Evolutionary conservation across 768 basidiomycete genomes (phyloP).

Genomic region (Russula compacta): DNA sequence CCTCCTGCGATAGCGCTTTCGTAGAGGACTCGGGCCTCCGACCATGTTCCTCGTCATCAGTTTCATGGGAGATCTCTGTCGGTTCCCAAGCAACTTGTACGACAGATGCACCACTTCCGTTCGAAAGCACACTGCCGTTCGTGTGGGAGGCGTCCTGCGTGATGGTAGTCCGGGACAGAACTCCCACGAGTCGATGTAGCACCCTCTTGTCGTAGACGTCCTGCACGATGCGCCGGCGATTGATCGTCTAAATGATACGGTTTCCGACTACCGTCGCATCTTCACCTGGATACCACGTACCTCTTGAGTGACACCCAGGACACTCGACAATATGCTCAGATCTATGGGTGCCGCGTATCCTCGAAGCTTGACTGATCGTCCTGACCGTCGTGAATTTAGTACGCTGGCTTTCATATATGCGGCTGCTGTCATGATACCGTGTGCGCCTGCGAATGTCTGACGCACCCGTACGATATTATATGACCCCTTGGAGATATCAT

Average conservation of each 20-base stretch:
- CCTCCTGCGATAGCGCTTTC: background rate
- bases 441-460: constrained; percentile 75
- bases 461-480: constrained; percentile 77
- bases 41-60: constrained; percentile 21
- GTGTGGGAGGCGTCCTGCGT: background rate
- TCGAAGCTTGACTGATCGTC: constrained; percentile 39
- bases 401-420: constrained; percentile 58
- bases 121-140: constrained; percentile 5
- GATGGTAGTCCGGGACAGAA: constrained; percentile 23
- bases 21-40: constrained; percentile 4
- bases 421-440: constrained; percentile 65
- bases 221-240: constrained; percentile 58
- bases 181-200: constrained; percentile 51
- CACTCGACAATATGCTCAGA: constrained; percentile 67
- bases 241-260: constrained; percentile 46
- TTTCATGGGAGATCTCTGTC: constrained; percentile 29
- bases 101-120: constrained; percentile 19
- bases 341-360: constrained; percentile 45
- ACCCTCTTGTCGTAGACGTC: constrained; percentile 54
- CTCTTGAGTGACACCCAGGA: constrained; percentile 80
- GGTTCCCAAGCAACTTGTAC: constrained; percentile 34
- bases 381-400: constrained; percentile 45
- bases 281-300: constrained; percentile 33
- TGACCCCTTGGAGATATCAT: constrained; percentile 88
- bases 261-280: background rate